A percentile compares a stretch with the other conserved stretches of the same genome.
These are phyloP conservation scores for Favolaschia claudopus DNA, from an alignment of 768 basidiomycete genomes.

Conservation along the genomic window DNA sequence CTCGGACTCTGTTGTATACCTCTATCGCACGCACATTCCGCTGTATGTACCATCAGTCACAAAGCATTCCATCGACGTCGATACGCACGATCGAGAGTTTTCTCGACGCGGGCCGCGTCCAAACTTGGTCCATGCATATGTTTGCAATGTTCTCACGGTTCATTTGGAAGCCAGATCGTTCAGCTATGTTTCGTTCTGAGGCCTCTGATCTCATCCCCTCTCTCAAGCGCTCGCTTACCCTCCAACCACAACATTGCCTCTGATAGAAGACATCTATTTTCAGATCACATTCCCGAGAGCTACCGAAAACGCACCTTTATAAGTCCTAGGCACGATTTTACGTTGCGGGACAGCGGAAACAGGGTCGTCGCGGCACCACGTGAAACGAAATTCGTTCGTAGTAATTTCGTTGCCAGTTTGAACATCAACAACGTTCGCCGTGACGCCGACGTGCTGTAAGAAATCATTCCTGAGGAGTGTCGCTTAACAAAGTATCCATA, in stretches of 20 bases:
- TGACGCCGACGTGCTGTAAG: conserved; percentile 71
- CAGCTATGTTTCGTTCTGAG: conserved; percentile 28
- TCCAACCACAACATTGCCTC: conserved; percentile 91
- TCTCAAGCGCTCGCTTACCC: conserved; percentile 73
- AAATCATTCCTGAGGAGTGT: not conserved
- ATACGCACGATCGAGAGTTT: too few species aligned
- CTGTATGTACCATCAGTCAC: too few species aligned
- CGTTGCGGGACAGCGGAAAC: conserved; percentile 42
- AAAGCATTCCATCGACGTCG: too few species aligned
- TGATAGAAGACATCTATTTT: conserved; percentile 39
- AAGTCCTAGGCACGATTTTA: conserved; percentile 72
- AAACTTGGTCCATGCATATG: too few species aligned
- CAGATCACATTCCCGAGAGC: conserved; percentile 25
- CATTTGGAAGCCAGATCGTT: too few species aligned
- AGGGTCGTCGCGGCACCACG: conserved; percentile 62
- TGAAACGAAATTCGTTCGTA: conserved; percentile 82
- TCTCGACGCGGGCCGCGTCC: too few species aligned
- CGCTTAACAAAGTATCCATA: conserved; percentile 17
- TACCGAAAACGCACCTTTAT: conserved; percentile 58
- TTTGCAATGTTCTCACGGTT: too few species aligned
- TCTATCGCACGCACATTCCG: too few species aligned
- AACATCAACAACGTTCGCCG: conserved; percentile 75
- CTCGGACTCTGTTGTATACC: too few species aligned
- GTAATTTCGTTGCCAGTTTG: conserved; percentile 68
- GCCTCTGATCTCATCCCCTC: conserved; percentile 71